Base-by-base conservation (phyloP, 202 grass and related monocot genomes). In the Eragrostis tef region DNA sequence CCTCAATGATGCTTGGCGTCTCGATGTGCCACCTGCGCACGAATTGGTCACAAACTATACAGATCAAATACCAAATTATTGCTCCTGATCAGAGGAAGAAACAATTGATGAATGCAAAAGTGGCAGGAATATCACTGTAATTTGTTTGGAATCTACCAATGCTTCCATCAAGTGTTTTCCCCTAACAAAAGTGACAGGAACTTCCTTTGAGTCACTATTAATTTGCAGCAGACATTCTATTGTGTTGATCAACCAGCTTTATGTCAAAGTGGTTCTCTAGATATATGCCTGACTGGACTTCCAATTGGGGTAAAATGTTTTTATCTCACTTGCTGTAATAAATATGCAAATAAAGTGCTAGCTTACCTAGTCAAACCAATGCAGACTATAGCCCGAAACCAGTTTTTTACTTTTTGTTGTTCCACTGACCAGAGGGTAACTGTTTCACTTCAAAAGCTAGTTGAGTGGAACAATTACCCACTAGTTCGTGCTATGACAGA, bases 1-100 rank as follows among this genome's bases (percentile, higher is more conserved):
- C 93, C 51, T 96, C 81, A 21, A 96, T 68, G 57, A 96, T 86
- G 86, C 77, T 90, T 9, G 93, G 93, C 69, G 87, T 90, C 86
- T 89, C 86, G 21, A 93, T 44, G 43, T 89, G 85, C 88, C 90
- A 93, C 81, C 90, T 96, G 63, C 41, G 24, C 46, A 26, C 21
- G 6, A 39, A 39, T 61, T 6, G 4, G 11, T 61, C 22, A 61
- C 2, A 19, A 53, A 70, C 17, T 19, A 39, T 39, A 5, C 5
- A 0, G 25, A 19, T 34, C 14, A 59, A 44, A 31, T 19, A 22
- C 5, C 26, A 7, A 11, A 11, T 39, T 14, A 14, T 4, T 11
- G 46, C 16, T 21, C 27, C 17, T 21, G 6, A 43, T 48, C 41
- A 29, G 43, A 39, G 56, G 45, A 16, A 50, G 22, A 78, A 36